These are phyloP conservation scores for Neurospora terricola DNA, from an alignment of 495 filamentous ascomycete species.

Conservation along the genomic window DNA sequence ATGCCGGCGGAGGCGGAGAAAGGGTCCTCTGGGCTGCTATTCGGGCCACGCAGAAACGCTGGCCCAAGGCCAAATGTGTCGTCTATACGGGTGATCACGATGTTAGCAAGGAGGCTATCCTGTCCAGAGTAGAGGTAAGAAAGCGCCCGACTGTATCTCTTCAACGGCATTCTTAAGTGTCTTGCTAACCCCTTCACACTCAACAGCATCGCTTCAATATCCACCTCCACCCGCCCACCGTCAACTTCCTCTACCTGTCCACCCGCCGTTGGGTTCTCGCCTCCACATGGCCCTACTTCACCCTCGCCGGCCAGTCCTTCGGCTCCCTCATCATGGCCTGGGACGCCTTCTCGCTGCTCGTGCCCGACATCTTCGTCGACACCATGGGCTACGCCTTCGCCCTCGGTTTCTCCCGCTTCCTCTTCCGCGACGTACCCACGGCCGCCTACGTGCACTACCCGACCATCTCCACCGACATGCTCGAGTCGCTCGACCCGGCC, in stretches of 20 bases:
- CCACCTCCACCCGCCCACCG: constrained; percentile 67
- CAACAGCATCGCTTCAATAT: constrained; percentile 85
- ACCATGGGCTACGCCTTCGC: constrained; percentile 98
- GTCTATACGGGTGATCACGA: constrained; percentile 95
- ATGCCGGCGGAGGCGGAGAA: constrained; percentile 93
- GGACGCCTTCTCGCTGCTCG: constrained; percentile 86
- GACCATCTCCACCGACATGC: constrained; percentile 97
- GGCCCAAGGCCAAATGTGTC: constrained; percentile 77
- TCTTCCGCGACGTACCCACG: constrained; percentile 76
- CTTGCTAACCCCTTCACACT: neutral
- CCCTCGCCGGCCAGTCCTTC: constrained; percentile 83
- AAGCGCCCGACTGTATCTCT: neutral
- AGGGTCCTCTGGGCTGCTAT: constrained; percentile 95
- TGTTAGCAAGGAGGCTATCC: constrained; percentile 65
- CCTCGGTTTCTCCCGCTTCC: constrained; percentile 66
- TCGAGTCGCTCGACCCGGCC: constrained; percentile 62
- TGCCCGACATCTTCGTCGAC: constrained; percentile 90
- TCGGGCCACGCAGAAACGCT: constrained; percentile 78
- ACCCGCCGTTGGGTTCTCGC: constrained; percentile 77
- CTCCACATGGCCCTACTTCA: constrained; percentile 84
- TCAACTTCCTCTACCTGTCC: constrained; percentile 81
- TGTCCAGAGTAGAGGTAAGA: constrained; percentile 62
- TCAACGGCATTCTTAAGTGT: neutral
- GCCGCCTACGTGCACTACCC: constrained; percentile 96
- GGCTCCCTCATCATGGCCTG: constrained; percentile 79